Evolutionary conservation across 2,329 filamentous ascomycete species (phyloP).

Genomic region (Celoporthe dispersa): DNA sequence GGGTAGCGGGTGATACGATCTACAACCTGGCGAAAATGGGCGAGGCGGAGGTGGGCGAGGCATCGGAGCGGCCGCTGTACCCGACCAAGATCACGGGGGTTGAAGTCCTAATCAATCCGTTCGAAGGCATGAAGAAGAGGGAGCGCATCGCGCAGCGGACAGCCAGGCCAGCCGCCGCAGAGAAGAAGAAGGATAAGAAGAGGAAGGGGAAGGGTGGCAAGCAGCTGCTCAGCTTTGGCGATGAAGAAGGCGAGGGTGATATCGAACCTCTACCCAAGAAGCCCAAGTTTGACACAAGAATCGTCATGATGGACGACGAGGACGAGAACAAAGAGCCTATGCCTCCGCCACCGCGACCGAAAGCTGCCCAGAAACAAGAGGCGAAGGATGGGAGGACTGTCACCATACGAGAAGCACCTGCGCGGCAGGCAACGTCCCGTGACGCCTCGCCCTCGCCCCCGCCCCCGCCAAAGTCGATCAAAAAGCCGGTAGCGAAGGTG

Average conservation of each 20-base stretch:
- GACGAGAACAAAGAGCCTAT: slow-evolving; percentile 49
- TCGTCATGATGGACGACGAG: slow-evolving; percentile 73
- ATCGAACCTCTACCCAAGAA: slow-evolving; percentile 69
- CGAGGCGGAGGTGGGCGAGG: slow-evolving; percentile 79
- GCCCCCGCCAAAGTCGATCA: background rate
- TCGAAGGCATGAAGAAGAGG: slow-evolving; percentile 78
- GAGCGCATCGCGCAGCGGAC: slow-evolving; percentile 59
- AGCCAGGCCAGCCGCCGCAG: slow-evolving; percentile 47
- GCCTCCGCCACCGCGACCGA: slow-evolving; percentile 34
- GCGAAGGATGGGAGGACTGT: slow-evolving; percentile 26
- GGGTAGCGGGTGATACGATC: slow-evolving; percentile 90
- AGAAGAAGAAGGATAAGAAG: slow-evolving; percentile 67
- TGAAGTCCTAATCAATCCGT: slow-evolving; percentile 81
- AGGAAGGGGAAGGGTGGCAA: slow-evolving; percentile 77
- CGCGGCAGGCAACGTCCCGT: slow-evolving; percentile 34
- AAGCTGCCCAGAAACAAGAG: slow-evolving; percentile 36
- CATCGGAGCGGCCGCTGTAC: slow-evolving; percentile 82
- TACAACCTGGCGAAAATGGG: slow-evolving; percentile 96
- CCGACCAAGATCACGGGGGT: slow-evolving; percentile 76
- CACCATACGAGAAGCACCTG: slow-evolving; percentile 35
- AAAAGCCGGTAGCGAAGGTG: slow-evolving; percentile 21
- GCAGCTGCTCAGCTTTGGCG: slow-evolving; percentile 77
- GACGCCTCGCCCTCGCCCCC: slow-evolving; percentile 19
- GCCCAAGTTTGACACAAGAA: slow-evolving; percentile 76
- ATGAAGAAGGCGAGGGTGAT: slow-evolving; percentile 66